These are phyloP conservation scores for Globisporangium iwayamae DNA, from an alignment of 352 stramenopile genomes.

Conservation along the genomic window DNA sequence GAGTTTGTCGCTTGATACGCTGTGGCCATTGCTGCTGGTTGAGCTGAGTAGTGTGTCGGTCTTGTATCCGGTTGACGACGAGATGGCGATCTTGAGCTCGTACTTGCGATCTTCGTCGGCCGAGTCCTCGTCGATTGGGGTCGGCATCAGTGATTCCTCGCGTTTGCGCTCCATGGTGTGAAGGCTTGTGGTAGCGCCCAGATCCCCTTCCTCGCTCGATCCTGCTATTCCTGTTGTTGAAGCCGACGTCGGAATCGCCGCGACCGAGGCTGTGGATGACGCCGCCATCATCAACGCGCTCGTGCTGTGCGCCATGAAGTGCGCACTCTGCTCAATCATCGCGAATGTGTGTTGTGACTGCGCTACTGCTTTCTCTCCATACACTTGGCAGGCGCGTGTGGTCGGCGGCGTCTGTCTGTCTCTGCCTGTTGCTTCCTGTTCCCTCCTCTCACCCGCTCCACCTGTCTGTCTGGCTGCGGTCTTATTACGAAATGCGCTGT, in stretches of 20 bases:
- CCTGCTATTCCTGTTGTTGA: conserved; percentile 12
- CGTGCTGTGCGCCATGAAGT: conserved; percentile 8
- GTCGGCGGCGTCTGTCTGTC: not conserved
- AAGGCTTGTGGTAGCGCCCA: conserved; percentile 7
- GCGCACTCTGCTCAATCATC: conserved; percentile 16
- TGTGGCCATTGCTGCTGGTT: conserved; percentile 9
- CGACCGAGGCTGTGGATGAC: conserved; percentile 1
- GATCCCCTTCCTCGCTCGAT: conserved; percentile 20
- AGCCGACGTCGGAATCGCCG: conserved; percentile 8
- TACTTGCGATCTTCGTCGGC: conserved; percentile 31
- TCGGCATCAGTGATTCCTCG: conserved; percentile 13
- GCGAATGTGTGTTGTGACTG: not conserved
- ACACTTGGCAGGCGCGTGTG: not conserved
- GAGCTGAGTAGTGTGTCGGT: conserved; percentile 7
- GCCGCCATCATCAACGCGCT: conserved; percentile 7
- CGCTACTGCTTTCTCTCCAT: conserved; percentile 1
- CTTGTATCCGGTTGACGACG: conserved; percentile 12
- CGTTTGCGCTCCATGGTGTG: conserved; percentile 12
- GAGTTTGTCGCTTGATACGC: conserved; percentile 16
- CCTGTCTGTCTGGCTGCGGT: conserved; percentile 2
- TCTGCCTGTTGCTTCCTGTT: not conserved
- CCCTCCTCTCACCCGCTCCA: not conserved
- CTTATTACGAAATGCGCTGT: conserved; percentile 7
- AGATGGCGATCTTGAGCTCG: conserved; percentile 38
- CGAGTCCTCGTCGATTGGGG: conserved; percentile 15